Conservation (phyloP, 1,139 yeast species). For the Kodamaea sp. region DNA sequence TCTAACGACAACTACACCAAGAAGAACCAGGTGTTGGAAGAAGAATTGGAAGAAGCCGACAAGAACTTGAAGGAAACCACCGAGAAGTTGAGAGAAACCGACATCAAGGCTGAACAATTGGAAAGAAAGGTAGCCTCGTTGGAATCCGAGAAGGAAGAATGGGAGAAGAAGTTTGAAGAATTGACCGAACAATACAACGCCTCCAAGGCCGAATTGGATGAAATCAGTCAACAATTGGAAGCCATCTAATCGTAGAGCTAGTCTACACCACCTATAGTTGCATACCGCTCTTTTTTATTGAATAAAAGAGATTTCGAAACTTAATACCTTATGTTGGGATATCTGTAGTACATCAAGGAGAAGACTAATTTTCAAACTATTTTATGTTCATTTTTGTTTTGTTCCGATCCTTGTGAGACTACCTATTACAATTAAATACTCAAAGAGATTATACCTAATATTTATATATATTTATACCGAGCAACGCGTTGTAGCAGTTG, state of each 20-base stretch:
- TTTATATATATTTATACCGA: too few relatives aligned
- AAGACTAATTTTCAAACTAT: too few relatives aligned
- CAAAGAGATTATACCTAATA: too few relatives aligned
- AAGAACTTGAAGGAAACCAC: conserved; percentile 91
- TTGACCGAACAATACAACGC: conserved; percentile 75
- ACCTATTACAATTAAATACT: too few relatives aligned
- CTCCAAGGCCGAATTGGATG: conserved; percentile 90
- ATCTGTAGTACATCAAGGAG: too few relatives aligned
- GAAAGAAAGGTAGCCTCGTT: conserved; percentile 92
- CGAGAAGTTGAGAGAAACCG: conserved; percentile 92
- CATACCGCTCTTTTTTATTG: conserved; percentile 10
- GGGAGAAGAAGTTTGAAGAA: conserved; percentile 92
- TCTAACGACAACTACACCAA: conserved; percentile 89
- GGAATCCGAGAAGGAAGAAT: conserved; percentile 88
- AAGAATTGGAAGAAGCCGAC: conserved; percentile 91
- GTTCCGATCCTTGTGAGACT: too few relatives aligned
- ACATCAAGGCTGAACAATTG: conserved; percentile 94
- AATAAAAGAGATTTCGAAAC: conserved; percentile 5
- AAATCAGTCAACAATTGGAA: conserved; percentile 91
- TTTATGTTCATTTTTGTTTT: too few relatives aligned
- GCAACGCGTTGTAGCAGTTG: too few relatives aligned
- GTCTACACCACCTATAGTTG: conserved; percentile 10
- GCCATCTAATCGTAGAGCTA: conserved; percentile 62
- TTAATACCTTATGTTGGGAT: too few relatives aligned
- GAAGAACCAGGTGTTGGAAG: conserved; percentile 91